phyloP scores from a whole-genome alignment of 768 basidiomycete genomes.

The Galerina sulciceps region DNA sequence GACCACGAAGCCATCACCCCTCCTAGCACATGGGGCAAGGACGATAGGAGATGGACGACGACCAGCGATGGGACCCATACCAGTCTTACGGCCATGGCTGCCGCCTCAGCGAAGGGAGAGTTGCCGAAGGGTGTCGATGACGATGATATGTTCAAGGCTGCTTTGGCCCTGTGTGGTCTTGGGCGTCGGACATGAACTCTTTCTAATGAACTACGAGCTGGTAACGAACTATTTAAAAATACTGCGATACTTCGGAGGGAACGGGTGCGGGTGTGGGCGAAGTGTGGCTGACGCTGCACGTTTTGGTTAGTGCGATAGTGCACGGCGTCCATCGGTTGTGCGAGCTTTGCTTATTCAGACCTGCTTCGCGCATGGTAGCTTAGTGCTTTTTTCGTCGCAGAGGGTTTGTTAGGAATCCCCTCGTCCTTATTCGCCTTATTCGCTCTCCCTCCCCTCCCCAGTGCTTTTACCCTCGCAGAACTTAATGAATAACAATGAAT shows the following conservation, averaged over 20 bases:
- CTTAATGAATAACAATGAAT: not conserved
- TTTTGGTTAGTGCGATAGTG: no score
- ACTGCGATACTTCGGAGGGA: not conserved
- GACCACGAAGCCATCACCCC: conserved; percentile 69
- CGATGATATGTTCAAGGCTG: conserved; percentile 74
- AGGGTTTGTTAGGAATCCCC: not conserved
- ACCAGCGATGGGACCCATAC: conserved; percentile 22
- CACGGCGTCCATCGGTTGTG: no score
- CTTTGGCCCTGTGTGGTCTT: conserved; percentile 67
- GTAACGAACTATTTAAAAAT: not conserved
- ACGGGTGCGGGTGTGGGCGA: not conserved
- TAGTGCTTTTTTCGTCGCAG: conserved; percentile 2
- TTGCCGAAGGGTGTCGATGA: conserved; percentile 41
- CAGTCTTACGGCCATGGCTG: conserved; percentile 16
- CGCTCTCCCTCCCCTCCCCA: not conserved
- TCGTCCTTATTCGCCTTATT: not conserved
- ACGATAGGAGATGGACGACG: conserved; percentile 41
- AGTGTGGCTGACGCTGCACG: no score
- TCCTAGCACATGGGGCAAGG: conserved; percentile 51
- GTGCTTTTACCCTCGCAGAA: not conserved
- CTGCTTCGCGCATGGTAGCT: not conserved
- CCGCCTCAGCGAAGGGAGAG: conserved; percentile 8
- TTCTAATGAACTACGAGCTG: not conserved
- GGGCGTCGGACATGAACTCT: conserved; percentile 26
- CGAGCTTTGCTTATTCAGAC: no score